Base-by-base conservation (phyloP, 441 rosid genomes). In the Dalechampia spathulata region DNA sequence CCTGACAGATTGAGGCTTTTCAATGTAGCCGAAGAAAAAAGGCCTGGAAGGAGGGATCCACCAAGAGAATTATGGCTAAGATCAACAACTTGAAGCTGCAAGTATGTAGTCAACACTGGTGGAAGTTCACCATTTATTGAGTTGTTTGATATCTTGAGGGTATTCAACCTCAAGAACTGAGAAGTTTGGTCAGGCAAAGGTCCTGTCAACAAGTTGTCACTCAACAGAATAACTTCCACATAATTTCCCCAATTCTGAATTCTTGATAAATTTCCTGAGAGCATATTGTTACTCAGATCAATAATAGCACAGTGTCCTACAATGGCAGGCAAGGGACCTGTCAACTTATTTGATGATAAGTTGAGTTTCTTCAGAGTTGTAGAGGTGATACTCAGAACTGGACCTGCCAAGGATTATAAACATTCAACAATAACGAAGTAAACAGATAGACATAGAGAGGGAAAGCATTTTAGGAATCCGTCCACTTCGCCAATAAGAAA, bases 121-220 rank as follows among this genome's bases (percentile, higher is more conserved):
- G 96, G 90, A 62, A 92, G 74, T 43, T 61, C 38, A 36, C 99
- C 96, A 23, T 25, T 60, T 7, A 92, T 55, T 32, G 74, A 81
- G 71, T 86, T 92, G 66, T 78, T 74, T 53, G 83, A 62, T 52
- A 86, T 64, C 42, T 70, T 82, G 57, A 92, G 69, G 12, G 70
- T 67, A 58, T 46, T 80, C 64, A 92, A 72, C 60, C 79, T 78
- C 32, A 72, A 71, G 73, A 80, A 83, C 27, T 72, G 82, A 56
- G 86, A 74, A 63, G 81, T 78, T 64, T 72, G 73, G 65, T 81
- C 71, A 6, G 93, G 81, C 49, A 89, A 59, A 76, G 61, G 69
- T 69, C 96, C 99, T 5, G 78, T 66, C 70, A 92, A 74, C 5
- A 57, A 57, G 68, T 92, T 92, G 41, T 93, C 82, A 70, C 99